Conservation (phyloP, 805 yeast species). For the Pichia rugopelliculosa region DNA sequence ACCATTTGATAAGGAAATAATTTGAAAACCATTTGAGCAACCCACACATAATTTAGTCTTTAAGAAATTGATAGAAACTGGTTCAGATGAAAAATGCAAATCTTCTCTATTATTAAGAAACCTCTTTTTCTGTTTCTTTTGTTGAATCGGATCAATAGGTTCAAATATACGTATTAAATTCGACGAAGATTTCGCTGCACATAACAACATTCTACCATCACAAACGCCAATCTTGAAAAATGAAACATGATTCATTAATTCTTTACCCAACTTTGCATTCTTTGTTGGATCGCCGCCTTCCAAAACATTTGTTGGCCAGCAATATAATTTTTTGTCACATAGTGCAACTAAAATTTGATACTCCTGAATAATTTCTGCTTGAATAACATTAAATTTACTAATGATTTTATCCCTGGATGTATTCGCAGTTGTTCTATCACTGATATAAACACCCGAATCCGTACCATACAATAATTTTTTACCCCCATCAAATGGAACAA, state of each 20-base stretch:
- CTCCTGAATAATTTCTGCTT: slow-evolving; percentile 86
- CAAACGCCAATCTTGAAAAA: slow-evolving; percentile 92
- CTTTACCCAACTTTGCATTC: slow-evolving; percentile 61
- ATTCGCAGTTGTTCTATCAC: slow-evolving; percentile 52
- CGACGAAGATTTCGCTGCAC: slow-evolving; percentile 81
- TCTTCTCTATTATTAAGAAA: slow-evolving; percentile 65
- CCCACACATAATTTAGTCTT: slow-evolving; percentile 89
- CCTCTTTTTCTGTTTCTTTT: slow-evolving; percentile 59
- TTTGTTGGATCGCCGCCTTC: slow-evolving; percentile 39
- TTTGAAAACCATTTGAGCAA: slow-evolving; percentile 93
- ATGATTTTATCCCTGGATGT: slow-evolving; percentile 56
- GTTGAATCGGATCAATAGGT: slow-evolving; percentile 68
- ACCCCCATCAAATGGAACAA: slow-evolving; percentile 92
- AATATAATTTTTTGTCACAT: slow-evolving; percentile 73
- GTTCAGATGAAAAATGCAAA: slow-evolving; percentile 78
- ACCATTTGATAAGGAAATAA: slow-evolving; percentile 76
- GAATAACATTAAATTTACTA: slow-evolving; percentile 70
- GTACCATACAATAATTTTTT: slow-evolving; percentile 86
- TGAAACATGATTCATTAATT: slow-evolving; percentile 77
- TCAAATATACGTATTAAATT: slow-evolving; percentile 79
- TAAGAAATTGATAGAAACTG: slow-evolving; percentile 83
- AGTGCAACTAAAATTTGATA: slow-evolving; percentile 75
- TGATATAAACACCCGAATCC: slow-evolving; percentile 80
- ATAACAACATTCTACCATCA: slow-evolving; percentile 78
- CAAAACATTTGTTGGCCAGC: slow-evolving; percentile 68